These are phyloP conservation scores for Podosphaera fusca DNA, from an alignment of 2,329 filamentous ascomycete genomes.

Conservation along the genomic window DNA sequence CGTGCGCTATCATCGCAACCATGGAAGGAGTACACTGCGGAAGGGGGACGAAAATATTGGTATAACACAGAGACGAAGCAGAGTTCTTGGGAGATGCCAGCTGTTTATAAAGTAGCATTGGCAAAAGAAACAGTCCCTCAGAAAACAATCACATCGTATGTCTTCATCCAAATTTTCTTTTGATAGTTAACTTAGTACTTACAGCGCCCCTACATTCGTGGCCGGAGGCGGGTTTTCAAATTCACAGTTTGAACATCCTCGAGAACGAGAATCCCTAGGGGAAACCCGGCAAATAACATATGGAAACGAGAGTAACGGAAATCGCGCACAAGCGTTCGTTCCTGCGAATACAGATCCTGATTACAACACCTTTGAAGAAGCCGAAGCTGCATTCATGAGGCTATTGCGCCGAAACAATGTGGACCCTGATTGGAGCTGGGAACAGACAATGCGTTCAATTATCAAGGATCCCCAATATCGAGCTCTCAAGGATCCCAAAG, in stretches of 20 bases:
- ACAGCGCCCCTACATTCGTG: conserved; percentile 19
- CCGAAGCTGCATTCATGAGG: conserved; percentile 82
- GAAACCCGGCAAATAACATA: conserved; percentile 36
- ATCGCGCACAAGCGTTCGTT: conserved; percentile 32
- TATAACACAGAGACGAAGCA: conserved; percentile 79
- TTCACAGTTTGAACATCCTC: conserved; percentile 14
- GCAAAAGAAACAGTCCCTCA: conserved; percentile 27
- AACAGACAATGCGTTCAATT: conserved; percentile 63
- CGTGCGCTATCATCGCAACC: conserved; percentile 60
- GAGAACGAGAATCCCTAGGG: conserved; percentile 20
- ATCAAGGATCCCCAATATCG: conserved; percentile 85
- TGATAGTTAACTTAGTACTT: neutral
- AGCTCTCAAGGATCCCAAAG: conserved; percentile 76
- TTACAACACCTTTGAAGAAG: conserved; percentile 61
- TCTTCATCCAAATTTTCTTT: conserved; percentile 2
- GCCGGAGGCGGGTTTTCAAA: conserved; percentile 19
- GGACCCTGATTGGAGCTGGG: conserved; percentile 81
- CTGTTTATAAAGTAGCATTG: conserved; percentile 53
- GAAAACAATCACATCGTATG: conserved; percentile 23
- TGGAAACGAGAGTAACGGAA: conserved; percentile 26
- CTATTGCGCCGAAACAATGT: conserved; percentile 66
- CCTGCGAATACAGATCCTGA: conserved; percentile 50
- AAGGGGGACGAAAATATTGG: conserved; percentile 83
- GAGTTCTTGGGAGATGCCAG: conserved; percentile 89
- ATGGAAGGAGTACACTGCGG: conserved; percentile 80